Evolutionary conservation across 2,329 filamentous ascomycete species (phyloP), one percentile per base, ranked within the genome.

Genomic region (Dactylellina parvicollis): DNA sequence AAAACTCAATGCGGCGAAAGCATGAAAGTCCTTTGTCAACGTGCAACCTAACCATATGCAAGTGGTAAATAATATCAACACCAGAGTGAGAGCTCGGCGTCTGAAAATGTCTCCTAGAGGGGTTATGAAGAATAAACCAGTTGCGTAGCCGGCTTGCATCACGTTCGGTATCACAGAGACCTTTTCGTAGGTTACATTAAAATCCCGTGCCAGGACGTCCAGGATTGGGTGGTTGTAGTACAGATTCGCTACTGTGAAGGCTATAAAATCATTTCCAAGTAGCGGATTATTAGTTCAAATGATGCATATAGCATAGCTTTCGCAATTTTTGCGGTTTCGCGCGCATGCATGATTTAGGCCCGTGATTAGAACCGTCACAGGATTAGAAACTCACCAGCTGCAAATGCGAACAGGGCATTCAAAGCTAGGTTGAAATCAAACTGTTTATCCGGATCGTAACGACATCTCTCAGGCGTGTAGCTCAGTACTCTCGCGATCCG

Each of bases 211-310:
- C 40, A 95, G 84, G 55, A 90, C 86, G 78, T 92, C 92, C 22
- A 94, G 82, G 49, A 94, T 90, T 0, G 91, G 90, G 77, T 93
- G 90, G 70, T 86, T 91, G 80, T 94, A 92, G 81, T 94, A 94
- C 2, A 94, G 82, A 76, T 93, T 93, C 16, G 90, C 90, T 4
- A 93, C 91, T 0, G 89, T 91, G 76, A 92, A 88, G 2, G 88
- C 85, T 72, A 59, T 22, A 28, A 16, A 38, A 20, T 49, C 14
- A 14, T 46, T n/a, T n/a, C n/a, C n/a, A n/a, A n/a, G n/a, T n/a
- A n/a, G n/a, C n/a, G n/a, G n/a, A n/a, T n/a, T n/a, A n/a, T n/a
- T n/a, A n/a, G n/a, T n/a, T n/a, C n/a, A n/a, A n/a, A n/a, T n/a
- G n/a, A n/a, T n/a, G n/a, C n/a, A n/a, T n/a, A n/a, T n/a, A n/a